Percentiles rank a stretch among this genome's conserved stretches.
phyloP scores from a whole-genome alignment of 257 asterid genomes.

The Jacaranda copaia region DNA sequence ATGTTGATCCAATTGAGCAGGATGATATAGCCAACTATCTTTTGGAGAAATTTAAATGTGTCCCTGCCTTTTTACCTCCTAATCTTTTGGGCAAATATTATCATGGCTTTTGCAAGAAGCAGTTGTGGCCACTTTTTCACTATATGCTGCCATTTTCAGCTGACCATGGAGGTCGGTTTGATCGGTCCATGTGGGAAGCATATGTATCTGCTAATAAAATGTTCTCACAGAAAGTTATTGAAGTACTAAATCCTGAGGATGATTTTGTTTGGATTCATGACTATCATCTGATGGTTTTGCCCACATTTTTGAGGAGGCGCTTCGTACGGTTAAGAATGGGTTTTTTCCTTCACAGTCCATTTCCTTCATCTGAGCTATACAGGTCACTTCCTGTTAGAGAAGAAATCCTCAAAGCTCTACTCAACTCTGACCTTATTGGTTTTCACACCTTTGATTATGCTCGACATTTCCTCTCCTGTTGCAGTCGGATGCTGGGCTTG shows the following conservation, averaged over 20 bases:
- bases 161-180: conserved; percentile 82
- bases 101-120: conserved; percentile 86
- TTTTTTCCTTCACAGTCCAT: conserved; percentile 91
- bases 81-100: conserved; percentile 68
- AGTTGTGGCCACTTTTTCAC: conserved; percentile 86
- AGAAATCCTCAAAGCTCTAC: conserved; percentile 87
- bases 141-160: conserved; percentile 86
- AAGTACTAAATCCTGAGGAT: conserved; percentile 88
- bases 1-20: conserved; percentile 63
- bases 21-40: conserved; percentile 79
- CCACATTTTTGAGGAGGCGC: conserved; percentile 85
- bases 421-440: conserved; percentile 86
- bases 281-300: conserved; percentile 91
- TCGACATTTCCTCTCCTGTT: conserved; percentile 90
- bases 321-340: conserved; percentile 84
- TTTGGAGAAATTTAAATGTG: conserved; percentile 77
- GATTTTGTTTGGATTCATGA: conserved; percentile 93
- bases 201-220: conserved; percentile 80
- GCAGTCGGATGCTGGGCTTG: conserved; percentile 94
- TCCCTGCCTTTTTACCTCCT: conserved; percentile 81
- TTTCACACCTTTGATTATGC: conserved; percentile 97
- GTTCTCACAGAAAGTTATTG: conserved; percentile 84
- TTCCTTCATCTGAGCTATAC: conserved; percentile 91
- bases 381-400: conserved; percentile 93
- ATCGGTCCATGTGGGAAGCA: conserved; percentile 88